Percentiles rank a stretch among this genome's conserved stretches.
These are phyloP conservation scores for Sphenostylis stenocarpa DNA, from an alignment of 306 rosid genomes.

Conservation along the genomic window DNA sequence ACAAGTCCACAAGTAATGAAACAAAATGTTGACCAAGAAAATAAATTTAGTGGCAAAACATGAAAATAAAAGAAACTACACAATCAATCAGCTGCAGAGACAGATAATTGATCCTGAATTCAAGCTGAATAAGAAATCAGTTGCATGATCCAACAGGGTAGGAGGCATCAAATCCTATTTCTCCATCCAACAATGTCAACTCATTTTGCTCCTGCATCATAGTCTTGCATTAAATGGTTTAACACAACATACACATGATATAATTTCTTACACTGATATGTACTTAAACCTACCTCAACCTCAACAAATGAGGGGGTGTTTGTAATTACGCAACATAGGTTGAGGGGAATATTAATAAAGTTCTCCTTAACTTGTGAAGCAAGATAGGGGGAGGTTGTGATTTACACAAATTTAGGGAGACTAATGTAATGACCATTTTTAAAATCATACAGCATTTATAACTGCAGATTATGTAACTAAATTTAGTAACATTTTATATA, in stretches of 20 bases:
- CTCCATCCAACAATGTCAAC: slow-evolving; percentile 52
- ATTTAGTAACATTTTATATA: neutral
- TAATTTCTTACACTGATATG: neutral
- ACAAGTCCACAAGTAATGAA: slow-evolving; percentile 31
- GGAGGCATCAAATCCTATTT: slow-evolving; percentile 53
- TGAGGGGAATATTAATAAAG: neutral
- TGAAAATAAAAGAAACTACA: slow-evolving; percentile 37
- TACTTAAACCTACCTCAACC: neutral
- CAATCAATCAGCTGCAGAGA: slow-evolving; percentile 26
- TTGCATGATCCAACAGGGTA: slow-evolving; percentile 66
- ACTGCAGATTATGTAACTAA: neutral
- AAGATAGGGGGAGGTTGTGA: neutral
- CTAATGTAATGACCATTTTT: neutral
- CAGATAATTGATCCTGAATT: slow-evolving; percentile 26
- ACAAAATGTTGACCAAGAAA: slow-evolving; percentile 19
- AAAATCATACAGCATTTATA: neutral
- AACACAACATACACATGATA: neutral
- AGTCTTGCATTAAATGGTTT: slow-evolving; percentile 18
- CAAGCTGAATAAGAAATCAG: slow-evolving; percentile 45
- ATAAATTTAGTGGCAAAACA: slow-evolving; percentile 25
- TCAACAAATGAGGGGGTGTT: neutral
- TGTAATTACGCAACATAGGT: neutral
- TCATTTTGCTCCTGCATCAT: slow-evolving; percentile 69
- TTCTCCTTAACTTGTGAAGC: neutral
- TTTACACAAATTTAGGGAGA: neutral